Evolutionary conservation across 768 basidiomycete species (phyloP).

Genomic region (Fistulinella prunicolor): DNA sequence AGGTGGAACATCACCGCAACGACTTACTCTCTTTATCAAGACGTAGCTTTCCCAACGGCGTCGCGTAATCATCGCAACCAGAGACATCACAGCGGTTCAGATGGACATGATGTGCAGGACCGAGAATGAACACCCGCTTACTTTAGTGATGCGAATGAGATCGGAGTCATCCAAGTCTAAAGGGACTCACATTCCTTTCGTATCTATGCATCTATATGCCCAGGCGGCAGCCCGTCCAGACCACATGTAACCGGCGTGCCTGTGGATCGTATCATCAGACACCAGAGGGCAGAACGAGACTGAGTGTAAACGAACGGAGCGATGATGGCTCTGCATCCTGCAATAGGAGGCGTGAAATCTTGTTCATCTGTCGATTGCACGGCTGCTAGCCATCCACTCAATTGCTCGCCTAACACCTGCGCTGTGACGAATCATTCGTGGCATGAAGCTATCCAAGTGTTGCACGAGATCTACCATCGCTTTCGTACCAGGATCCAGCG

Average conservation of each 20-base stretch:
- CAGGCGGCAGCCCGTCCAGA: slow-evolving; percentile 93
- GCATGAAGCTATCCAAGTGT: slow-evolving; percentile 13
- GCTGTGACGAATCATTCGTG: slow-evolving; percentile 38
- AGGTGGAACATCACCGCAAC: background rate
- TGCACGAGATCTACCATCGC: slow-evolving; percentile 46
- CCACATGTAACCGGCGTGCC: slow-evolving; percentile 95
- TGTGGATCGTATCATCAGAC: slow-evolving; percentile 32
- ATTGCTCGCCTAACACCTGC: slow-evolving; percentile 54
- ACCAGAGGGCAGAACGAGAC: background rate
- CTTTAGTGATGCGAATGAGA: slow-evolving; percentile 40
- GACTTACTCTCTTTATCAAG: slow-evolving; percentile 76
- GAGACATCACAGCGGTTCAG: slow-evolving; percentile 86
- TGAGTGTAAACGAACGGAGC: slow-evolving; percentile 68
- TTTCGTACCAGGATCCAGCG: slow-evolving; percentile 89
- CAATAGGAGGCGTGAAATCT: slow-evolving; percentile 62
- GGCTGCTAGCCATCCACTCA: slow-evolving; percentile 58
- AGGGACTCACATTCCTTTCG: slow-evolving; percentile 65
- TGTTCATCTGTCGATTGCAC: slow-evolving; percentile 48
- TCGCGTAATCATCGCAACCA: slow-evolving; percentile 71
- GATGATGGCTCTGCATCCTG: slow-evolving; percentile 82
- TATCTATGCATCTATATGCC: slow-evolving; percentile 91
- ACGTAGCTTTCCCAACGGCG: slow-evolving; percentile 79
- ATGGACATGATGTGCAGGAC: slow-evolving; percentile 93
- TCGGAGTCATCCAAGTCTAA: slow-evolving; percentile 1
- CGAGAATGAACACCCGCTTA: slow-evolving; percentile 89